Percentiles rank a stretch among this genome's conserved stretches.
Evolutionary conservation across 305 asterid species (phyloP).

Genomic region (Rubia peregrina): DNA sequence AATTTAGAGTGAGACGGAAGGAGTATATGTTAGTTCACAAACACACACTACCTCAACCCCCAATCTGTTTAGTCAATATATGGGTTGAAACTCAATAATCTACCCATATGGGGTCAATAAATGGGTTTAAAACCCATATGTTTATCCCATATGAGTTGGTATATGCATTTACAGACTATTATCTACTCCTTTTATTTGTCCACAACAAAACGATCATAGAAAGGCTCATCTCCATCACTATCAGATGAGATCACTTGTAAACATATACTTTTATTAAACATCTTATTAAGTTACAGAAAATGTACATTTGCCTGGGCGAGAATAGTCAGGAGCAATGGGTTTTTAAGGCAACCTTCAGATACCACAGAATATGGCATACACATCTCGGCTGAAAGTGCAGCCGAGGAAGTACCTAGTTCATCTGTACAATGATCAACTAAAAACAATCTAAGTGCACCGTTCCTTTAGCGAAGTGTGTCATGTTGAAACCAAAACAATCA

Average conservation of each 20-base stretch:
- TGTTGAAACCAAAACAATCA: conserved; percentile 23
- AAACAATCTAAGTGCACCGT: conserved; percentile 29
- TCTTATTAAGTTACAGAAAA: background rate
- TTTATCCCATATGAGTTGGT: too few relatives aligned
- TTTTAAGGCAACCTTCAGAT: background rate
- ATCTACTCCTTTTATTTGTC: too few relatives aligned
- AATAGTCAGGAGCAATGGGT: background rate
- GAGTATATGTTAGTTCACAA: too few relatives aligned
- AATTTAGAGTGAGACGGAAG: too few relatives aligned
- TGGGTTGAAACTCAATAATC: too few relatives aligned
- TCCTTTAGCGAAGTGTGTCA: conserved; percentile 21
- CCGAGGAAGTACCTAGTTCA: conserved; percentile 5
- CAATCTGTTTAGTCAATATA: too few relatives aligned
- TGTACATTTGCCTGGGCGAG: background rate
- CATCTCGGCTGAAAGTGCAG: background rate
- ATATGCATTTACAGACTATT: too few relatives aligned
- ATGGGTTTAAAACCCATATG: too few relatives aligned
- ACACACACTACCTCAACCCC: too few relatives aligned
- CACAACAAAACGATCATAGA: background rate
- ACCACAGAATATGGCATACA: conserved; percentile 2
- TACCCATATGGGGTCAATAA: too few relatives aligned
- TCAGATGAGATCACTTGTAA: background rate
- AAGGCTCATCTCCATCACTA: background rate
- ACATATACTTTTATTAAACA: background rate
- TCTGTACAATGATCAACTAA: conserved; percentile 40